Evolutionary conservation across 768 basidiomycete genomes (phyloP), one percentile per base, ranked within the genome.

Genomic region (Suillus plorans): DNA sequence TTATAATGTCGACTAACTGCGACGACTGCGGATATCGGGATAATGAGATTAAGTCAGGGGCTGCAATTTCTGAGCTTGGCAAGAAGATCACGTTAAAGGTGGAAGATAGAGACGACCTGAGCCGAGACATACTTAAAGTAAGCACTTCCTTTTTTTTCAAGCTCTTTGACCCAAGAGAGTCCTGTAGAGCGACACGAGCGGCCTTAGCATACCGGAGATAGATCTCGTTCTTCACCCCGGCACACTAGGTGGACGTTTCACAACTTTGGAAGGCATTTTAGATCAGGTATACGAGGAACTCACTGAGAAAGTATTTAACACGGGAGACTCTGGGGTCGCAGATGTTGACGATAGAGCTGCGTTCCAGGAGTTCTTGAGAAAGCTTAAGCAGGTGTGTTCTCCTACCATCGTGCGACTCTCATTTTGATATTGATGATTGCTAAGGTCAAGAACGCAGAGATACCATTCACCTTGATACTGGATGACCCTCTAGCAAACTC

Each of bases 1-100:
- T 99, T 62, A 96, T 99, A 78, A 97, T 97, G 95, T 96, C 97
- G n/a, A 96, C 96, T 5, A 98, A 97, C 75, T 99, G 97, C 75
- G 93, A 95, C 65, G 78, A 80, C 60, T 99, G 97, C 76, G 97
- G 97, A 1, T 99, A 99, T 77, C 85, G 94, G 64, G 97, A 99
- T 77, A 99, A 96, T 71, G 97, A 99, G 79, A 91, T 99, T 72
- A 99, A 99, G 76, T 93, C 94, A 4, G 94, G 97, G 25, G 80
- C 89, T 3, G 95, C 96, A 1, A 93, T 98, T 63, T 93, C 97
- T 3, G 86, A 85, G 5, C 82, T 91, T 71, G 97, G 97, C n/a
- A 96, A 93, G 76, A 85, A 82, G 63, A 94, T 98, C 68, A 93
- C 84, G 0, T 82, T 99, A 63, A 94, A 90, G 74, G 95, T 97